Percentiles rank a stretch among this genome's conserved stretches.
Conservation (phyloP, 2,329 filamentous ascomycete genomes). For the Apiospora malaysiana region DNA sequence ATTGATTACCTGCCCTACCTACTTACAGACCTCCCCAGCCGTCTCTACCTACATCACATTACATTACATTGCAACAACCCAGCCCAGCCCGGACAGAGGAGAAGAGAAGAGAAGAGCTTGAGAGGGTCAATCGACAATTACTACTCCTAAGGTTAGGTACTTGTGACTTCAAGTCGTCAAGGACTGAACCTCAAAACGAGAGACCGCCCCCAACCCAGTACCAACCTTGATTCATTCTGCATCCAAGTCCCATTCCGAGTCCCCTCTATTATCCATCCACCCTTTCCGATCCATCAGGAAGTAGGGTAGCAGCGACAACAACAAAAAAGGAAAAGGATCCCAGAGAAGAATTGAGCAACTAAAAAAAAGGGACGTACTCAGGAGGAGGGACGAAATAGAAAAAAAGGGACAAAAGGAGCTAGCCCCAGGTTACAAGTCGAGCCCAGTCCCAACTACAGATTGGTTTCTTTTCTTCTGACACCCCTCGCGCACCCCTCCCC, state of each 20-base stretch:
- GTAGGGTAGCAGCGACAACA: slow-evolving; percentile 16
- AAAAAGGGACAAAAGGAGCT: slow-evolving; percentile 3
- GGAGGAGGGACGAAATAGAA: not conserved
- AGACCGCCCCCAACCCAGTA: not conserved
- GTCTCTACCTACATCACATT: not conserved
- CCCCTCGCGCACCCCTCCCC: slow-evolving; percentile 17
- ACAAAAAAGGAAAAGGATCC: slow-evolving; percentile 1
- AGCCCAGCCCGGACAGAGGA: not conserved
- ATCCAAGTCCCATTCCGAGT: slow-evolving; percentile 8
- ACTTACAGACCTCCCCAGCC: not conserved
- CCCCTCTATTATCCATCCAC: slow-evolving; percentile 10
- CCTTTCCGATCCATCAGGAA: slow-evolving; percentile 10
- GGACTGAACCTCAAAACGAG: slow-evolving; percentile 3
- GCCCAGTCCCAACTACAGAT: slow-evolving; percentile 16
- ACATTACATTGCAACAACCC: not conserved
- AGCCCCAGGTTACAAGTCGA: slow-evolving; percentile 11
- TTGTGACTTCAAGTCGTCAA: slow-evolving; percentile 6
- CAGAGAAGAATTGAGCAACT: slow-evolving; percentile 1
- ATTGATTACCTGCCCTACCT: not conserved
- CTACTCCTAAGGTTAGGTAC: not conserved
- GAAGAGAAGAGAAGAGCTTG: not conserved
- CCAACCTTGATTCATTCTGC: not conserved
- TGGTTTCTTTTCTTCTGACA: slow-evolving; percentile 19
- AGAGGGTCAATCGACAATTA: not conserved
- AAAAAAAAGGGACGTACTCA: not conserved